These are phyloP conservation scores for Carex littledalei DNA, from an alignment of 176 grass and related monocot genomes.

Conservation along the genomic window DNA sequence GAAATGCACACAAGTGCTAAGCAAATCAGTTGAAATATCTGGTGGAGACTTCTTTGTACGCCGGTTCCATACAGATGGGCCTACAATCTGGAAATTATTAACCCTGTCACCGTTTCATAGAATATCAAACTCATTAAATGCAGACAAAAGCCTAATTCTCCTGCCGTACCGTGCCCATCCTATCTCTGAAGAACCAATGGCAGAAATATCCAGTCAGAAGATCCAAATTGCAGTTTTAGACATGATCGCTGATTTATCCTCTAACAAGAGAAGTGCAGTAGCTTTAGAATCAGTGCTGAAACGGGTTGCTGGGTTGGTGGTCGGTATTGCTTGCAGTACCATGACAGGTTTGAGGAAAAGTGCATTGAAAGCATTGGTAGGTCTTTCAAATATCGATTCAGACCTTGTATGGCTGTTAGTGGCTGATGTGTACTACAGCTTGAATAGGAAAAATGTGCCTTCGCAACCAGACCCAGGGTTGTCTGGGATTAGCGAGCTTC, in stretches of 20 bases:
- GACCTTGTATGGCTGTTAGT: conserved; percentile 94
- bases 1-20: conserved; percentile 69
- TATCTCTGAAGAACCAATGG: conserved; percentile 51
- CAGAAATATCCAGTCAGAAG: conserved; percentile 89
- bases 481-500: conserved; percentile 45
- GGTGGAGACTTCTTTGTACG: conserved; percentile 88
- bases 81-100: conserved; percentile 64
- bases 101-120: conserved; percentile 62
- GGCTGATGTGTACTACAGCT: conserved; percentile 72
- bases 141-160: conserved; percentile 61
- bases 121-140: conserved; percentile 29
- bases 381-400: conserved; percentile 61
- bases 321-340: conserved; percentile 75
- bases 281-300: conserved; percentile 73
- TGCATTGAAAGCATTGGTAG: conserved; percentile 58
- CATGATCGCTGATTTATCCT: conserved; percentile 65
- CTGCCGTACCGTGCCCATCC: conserved; percentile 69
- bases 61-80: conserved; percentile 78
- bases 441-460: conserved; percentile 48
- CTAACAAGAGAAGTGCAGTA: conserved; percentile 46
- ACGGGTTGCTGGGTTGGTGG: conserved; percentile 76
- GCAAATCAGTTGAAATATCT: conserved; percentile 53
- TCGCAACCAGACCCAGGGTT: conserved; percentile 32
- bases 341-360: conserved; percentile 51
- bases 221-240: conserved; percentile 76